Evolutionary conservation across 139 green algal genomes (phyloP).

Genomic region (Coccomyxa sp.): DNA sequence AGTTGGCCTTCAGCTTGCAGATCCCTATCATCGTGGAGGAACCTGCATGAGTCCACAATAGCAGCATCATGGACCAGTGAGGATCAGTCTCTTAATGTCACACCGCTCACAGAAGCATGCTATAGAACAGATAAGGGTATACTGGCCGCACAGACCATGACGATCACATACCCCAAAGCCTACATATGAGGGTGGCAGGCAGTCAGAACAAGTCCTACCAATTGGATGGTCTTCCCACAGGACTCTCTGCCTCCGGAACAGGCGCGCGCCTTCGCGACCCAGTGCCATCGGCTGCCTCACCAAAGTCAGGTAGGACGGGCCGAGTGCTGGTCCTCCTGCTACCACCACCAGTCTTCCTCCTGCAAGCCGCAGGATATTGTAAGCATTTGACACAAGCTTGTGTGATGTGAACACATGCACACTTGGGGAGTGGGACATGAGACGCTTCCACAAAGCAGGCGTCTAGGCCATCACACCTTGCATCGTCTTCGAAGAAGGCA

Average conservation of each 20-base stretch:
- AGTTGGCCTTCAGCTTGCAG: too few species aligned
- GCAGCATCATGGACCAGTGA: too few species aligned
- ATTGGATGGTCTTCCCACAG: neutral
- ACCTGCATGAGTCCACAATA: too few species aligned
- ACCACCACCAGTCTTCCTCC: neutral
- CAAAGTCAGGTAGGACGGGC: too few species aligned
- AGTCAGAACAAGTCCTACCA: neutral
- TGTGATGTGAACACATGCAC: neutral
- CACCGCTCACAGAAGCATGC: too few species aligned
- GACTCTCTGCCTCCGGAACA: neutral
- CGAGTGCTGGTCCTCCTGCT: neutral
- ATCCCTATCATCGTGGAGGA: too few species aligned
- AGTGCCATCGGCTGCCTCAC: too few species aligned
- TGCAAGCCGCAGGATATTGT: neutral
- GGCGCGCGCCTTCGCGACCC: neutral
- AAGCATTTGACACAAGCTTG: neutral
- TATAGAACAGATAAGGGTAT: too few species aligned
- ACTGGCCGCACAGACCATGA: too few species aligned
- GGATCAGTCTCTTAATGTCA: too few species aligned
- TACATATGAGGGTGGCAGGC: neutral
- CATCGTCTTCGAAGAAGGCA: neutral
- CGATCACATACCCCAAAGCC: neutral
- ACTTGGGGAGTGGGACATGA: neutral
- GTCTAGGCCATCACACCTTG: neutral
- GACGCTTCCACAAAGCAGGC: neutral